A percentile compares a stretch with the other conserved stretches of the same genome.
These are phyloP conservation scores for Pyronema omphalodes DNA, from an alignment of 495 filamentous ascomycete species.

Conservation along the genomic window DNA sequence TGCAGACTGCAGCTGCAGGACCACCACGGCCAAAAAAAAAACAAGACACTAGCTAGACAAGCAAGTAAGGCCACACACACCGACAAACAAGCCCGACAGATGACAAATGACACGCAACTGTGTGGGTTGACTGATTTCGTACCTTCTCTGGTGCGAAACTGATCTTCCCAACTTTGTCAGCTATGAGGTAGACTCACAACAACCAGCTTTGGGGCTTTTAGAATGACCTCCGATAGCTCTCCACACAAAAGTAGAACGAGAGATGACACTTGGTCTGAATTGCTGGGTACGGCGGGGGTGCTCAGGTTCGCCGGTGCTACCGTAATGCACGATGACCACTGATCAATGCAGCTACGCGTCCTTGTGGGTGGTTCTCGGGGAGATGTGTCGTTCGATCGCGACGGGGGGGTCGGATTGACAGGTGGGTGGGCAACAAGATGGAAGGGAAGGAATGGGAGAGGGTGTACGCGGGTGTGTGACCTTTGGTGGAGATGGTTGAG, in stretches of 20 bases:
- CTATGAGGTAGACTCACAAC: too few species aligned
- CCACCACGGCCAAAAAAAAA: not conserved
- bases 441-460: not conserved
- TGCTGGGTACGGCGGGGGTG: too few species aligned
- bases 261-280: too few species aligned
- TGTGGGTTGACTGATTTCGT: not conserved
- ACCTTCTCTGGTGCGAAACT: too few species aligned
- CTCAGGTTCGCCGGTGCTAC: not conserved
- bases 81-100: not conserved
- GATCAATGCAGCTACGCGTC: constrained; percentile 4
- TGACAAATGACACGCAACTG: not conserved
- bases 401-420: not conserved
- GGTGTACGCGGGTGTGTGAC: not conserved
- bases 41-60: constrained; percentile 1
- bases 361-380: not conserved
- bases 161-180: too few species aligned
- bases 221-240: too few species aligned
- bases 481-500: not conserved
- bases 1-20: constrained; percentile 4
- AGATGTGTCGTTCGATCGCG: too few species aligned
- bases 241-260: too few species aligned
- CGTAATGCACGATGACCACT: constrained; percentile 4
- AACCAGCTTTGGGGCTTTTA: too few species aligned
- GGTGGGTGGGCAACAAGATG: not conserved
- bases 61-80: not conserved